phyloP scores from a whole-genome alignment of 192 early-diverging fungal genomes.

The Coemansia sp. region DNA sequence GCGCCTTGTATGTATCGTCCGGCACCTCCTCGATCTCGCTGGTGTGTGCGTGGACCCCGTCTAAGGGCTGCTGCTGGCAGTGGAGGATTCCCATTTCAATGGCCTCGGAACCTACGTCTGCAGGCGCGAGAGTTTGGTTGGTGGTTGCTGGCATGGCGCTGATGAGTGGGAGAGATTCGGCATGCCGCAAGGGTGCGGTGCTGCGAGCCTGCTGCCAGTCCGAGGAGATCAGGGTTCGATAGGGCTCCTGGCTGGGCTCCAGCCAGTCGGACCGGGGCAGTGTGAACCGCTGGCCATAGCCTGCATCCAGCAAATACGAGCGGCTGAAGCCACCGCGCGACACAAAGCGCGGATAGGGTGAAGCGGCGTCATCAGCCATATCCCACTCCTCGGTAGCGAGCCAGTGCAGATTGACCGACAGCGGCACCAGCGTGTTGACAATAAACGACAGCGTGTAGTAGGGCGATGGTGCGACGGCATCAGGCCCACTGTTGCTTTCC shows the following conservation, averaged over 20 bases:
- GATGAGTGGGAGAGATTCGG: not conserved
- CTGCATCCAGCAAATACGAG: slow-evolving; percentile 29
- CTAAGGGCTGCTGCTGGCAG: not conserved
- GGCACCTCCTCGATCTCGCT: slow-evolving; percentile 44
- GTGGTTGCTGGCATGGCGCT: not conserved
- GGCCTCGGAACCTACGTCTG: not conserved
- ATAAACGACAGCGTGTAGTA: slow-evolving; percentile 38
- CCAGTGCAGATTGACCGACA: slow-evolving; percentile 38
- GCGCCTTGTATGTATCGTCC: slow-evolving; percentile 21
- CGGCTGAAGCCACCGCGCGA: slow-evolving; percentile 31
- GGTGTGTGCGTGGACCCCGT: not conserved
- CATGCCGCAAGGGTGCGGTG: not conserved
- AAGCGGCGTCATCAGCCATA: slow-evolving; percentile 2
- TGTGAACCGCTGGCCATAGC: slow-evolving; percentile 28
- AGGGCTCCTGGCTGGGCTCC: slow-evolving; percentile 37
- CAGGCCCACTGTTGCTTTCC: slow-evolving; percentile 9
- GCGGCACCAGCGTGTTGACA: slow-evolving; percentile 41
- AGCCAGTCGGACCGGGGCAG: slow-evolving; percentile 45
- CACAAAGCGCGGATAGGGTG: slow-evolving; percentile 26
- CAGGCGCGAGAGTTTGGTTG: not conserved
- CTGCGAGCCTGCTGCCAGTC: slow-evolving; percentile 44
- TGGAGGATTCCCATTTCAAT: slow-evolving; percentile 29
- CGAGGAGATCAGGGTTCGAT: slow-evolving; percentile 33
- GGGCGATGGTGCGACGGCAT: slow-evolving; percentile 29
- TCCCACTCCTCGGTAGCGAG: slow-evolving; percentile 47